These are phyloP conservation scores for Fulvia fulva DNA, from an alignment of 2,329 filamentous ascomycete genomes.

Conservation along the genomic window DNA sequence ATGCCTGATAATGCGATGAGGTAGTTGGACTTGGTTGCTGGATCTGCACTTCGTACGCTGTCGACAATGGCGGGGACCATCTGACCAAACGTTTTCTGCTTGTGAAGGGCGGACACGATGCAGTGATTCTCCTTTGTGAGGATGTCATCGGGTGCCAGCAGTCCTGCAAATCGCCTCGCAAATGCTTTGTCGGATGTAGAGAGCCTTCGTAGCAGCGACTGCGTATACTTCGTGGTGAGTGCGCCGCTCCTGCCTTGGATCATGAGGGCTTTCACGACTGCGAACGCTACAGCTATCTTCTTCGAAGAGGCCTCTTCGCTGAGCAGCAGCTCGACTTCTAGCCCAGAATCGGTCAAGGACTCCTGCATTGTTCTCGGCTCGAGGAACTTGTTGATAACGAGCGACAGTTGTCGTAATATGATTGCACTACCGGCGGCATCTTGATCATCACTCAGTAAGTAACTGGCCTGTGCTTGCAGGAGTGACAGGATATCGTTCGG, in stretches of 20 bases:
- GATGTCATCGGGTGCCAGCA: conserved; percentile 59
- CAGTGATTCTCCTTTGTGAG: conserved; percentile 59
- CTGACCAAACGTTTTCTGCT: conserved; percentile 60
- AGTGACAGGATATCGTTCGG: conserved; percentile 25
- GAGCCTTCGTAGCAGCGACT: conserved; percentile 49
- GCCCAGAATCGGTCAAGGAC: conserved; percentile 26
- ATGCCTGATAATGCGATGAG: conserved; percentile 61
- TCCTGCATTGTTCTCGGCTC: conserved; percentile 38
- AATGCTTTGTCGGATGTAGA: conserved; percentile 44
- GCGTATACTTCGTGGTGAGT: conserved; percentile 40
- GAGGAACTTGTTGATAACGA: conserved; percentile 49
- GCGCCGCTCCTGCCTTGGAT: conserved; percentile 50
- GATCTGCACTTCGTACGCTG: conserved; percentile 46
- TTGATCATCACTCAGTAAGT: conserved; percentile 15
- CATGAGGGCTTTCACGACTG: conserved; percentile 58
- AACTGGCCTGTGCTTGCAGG: conserved; percentile 22
- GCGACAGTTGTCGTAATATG: conserved; percentile 42
- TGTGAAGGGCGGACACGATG: conserved; percentile 57
- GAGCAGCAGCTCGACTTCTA: conserved; percentile 39
- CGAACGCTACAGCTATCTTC: conserved; percentile 55
- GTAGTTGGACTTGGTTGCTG: conserved; percentile 54
- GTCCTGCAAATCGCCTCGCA: conserved; percentile 55
- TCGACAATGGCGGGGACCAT: conserved; percentile 55
- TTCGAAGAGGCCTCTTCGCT: conserved; percentile 34
- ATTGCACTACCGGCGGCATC: conserved; percentile 17